Conservation (phyloP, 768 basidiomycete genomes). For the Suillus clintonianus region DNA sequence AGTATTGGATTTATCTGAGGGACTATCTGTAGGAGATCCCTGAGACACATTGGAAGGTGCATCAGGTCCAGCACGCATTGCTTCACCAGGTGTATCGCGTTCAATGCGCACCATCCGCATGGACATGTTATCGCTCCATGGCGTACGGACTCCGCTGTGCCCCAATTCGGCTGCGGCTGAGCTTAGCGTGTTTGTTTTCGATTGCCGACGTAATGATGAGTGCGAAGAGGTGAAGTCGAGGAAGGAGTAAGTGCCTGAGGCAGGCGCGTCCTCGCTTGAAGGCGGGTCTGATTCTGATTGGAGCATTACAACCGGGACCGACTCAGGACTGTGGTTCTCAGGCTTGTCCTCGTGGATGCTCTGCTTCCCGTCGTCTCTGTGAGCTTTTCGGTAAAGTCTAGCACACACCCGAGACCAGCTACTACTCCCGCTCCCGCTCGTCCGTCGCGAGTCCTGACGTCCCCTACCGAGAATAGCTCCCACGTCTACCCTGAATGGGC, state of each 20-base stretch:
- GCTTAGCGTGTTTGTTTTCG: slow-evolving; percentile 27
- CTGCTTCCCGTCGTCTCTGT: slow-evolving; percentile 29
- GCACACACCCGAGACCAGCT: slow-evolving; percentile 33
- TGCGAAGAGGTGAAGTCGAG: slow-evolving; percentile 32
- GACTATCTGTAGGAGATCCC: slow-evolving; percentile 19
- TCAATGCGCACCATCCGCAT: slow-evolving; percentile 17
- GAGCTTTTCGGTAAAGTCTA: slow-evolving; percentile 31
- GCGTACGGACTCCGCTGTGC: slow-evolving; percentile 14
- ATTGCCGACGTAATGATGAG: slow-evolving; percentile 23
- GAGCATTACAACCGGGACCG: slow-evolving; percentile 33
- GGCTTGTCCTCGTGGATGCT: slow-evolving; percentile 15
- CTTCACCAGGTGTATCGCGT: slow-evolving; percentile 16
- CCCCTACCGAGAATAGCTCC: slow-evolving; percentile 25
- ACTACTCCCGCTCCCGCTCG: slow-evolving; percentile 24
- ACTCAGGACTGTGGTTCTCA: slow-evolving; percentile 27
- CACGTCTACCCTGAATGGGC: slow-evolving; percentile 51
- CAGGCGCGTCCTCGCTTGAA: slow-evolving; percentile 22
- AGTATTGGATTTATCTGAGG: slow-evolving; percentile 25
- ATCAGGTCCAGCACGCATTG: slow-evolving; percentile 24
- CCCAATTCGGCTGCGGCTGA: slow-evolving; percentile 29
- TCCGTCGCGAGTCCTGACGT: slow-evolving; percentile 21
- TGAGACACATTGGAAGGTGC: slow-evolving; percentile 34
- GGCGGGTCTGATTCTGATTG: slow-evolving; percentile 15
- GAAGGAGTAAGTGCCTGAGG: slow-evolving; percentile 35
- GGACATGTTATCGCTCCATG: slow-evolving; percentile 21